phyloP scores from a whole-genome alignment of 495 filamentous ascomycete genomes.

The Stereocaulon alpinum region DNA sequence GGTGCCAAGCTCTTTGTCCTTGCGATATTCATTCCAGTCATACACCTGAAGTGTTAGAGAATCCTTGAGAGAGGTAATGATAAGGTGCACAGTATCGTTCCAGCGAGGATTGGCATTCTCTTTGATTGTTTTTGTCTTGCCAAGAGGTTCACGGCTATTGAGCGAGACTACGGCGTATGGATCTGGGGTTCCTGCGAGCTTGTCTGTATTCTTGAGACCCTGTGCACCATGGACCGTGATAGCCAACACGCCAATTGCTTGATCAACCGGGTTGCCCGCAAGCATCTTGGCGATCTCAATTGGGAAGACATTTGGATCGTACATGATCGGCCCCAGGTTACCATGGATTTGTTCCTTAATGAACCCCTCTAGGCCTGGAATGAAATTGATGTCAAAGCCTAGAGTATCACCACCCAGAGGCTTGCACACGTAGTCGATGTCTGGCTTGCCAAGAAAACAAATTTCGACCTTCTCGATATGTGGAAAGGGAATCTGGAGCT shows the following conservation, averaged over 20 bases:
- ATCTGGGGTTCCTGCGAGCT: constrained; percentile 86
- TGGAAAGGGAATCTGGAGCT: constrained; percentile 90
- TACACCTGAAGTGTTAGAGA: constrained; percentile 70
- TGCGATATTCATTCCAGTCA: constrained; percentile 91
- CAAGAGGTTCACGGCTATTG: constrained; percentile 68
- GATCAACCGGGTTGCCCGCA: constrained; percentile 86
- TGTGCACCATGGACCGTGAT: constrained; percentile 84
- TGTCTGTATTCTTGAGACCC: constrained; percentile 89
- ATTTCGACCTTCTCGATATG: constrained; percentile 89
- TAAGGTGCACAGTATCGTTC: constrained; percentile 93
- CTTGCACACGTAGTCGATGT: constrained; percentile 94
- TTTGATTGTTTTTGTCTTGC: constrained; percentile 77
- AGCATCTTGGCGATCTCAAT: constrained; percentile 99
- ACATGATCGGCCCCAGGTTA: constrained; percentile 92
- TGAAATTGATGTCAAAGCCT: constrained; percentile 98
- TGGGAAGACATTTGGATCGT: constrained; percentile 92
- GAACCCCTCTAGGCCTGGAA: constrained; percentile 84
- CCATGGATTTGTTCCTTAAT: constrained; percentile 93
- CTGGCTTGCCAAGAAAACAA: constrained; percentile 66
- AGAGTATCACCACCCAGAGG: constrained; percentile 90
- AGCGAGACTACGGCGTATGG: constrained; percentile 84
- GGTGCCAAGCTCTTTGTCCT: constrained; percentile 88
- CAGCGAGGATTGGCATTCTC: constrained; percentile 81
- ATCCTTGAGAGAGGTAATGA: constrained; percentile 82
- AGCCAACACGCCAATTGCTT: constrained; percentile 88